Percentiles rank a stretch among this genome's conserved stretches.
Conservation (phyloP, 495 filamentous ascomycete genomes). For the Aspergillus taichungensis region DNA sequence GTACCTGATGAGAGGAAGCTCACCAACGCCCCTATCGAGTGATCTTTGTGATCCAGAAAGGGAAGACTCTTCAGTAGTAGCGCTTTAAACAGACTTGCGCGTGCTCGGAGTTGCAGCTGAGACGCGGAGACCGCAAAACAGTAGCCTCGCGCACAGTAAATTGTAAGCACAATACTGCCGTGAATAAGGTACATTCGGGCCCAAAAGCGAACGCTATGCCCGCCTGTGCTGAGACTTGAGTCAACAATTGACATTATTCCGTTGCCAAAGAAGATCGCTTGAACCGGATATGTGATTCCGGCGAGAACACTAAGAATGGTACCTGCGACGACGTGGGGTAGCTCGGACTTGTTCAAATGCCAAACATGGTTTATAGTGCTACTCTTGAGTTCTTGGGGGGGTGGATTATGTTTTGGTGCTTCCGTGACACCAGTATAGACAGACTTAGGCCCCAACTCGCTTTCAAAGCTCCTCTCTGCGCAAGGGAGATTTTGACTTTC, state of each 20-base stretch:
- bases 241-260: slow-evolving; percentile 10
- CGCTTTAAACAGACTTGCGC: slow-evolving; percentile 7
- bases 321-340: slow-evolving; percentile 52
- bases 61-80: slow-evolving; percentile 9
- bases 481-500: not conserved
- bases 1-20: slow-evolving; percentile 34
- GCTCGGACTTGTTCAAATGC: slow-evolving; percentile 62
- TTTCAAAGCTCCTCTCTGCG: too few species aligned
- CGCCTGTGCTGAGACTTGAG: slow-evolving; percentile 7
- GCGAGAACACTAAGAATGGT: slow-evolving; percentile 43
- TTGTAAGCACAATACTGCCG: slow-evolving; percentile 7
- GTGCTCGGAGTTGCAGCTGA: slow-evolving; percentile 11
- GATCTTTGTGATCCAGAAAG: slow-evolving; percentile 14
- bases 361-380: slow-evolving; percentile 54
- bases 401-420: not conserved
- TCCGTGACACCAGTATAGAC: not conserved
- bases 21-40: slow-evolving; percentile 7
- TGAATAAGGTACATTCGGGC: slow-evolving; percentile 16
- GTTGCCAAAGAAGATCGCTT: slow-evolving; percentile 78
- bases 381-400: not conserved
- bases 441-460: too few species aligned
- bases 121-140: slow-evolving; percentile 17
- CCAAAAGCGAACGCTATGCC: slow-evolving; percentile 16
- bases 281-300: slow-evolving; percentile 63
- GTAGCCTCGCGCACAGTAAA: slow-evolving; percentile 11